Evolutionary conservation across 164 flowering plant species (phyloP).

Genomic region (Aristolochia californica): DNA sequence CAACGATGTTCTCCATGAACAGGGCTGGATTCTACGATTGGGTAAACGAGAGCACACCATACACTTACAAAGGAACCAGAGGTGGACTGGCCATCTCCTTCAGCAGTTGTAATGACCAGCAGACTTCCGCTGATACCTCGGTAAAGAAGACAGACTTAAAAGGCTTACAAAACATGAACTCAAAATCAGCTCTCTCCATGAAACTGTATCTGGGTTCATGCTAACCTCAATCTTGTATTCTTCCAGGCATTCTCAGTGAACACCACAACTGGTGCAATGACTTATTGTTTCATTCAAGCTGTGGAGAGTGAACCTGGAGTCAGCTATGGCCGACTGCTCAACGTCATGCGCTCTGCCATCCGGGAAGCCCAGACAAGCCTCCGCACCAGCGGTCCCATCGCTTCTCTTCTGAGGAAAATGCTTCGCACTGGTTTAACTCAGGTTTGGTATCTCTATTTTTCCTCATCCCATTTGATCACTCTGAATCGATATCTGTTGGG

Average conservation of each 20-base stretch:
- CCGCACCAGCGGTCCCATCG: constrained; percentile 28
- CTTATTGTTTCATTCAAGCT: constrained; percentile 54
- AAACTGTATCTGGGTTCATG: no score
- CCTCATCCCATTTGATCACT: no score
- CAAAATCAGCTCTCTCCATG: no score
- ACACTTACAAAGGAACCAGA: constrained; percentile 39
- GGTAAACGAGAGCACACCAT: constrained; percentile 39
- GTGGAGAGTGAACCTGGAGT: constrained; percentile 25
- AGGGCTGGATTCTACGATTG: constrained; percentile 45
- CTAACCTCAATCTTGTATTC: no score
- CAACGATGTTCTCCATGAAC: background rate
- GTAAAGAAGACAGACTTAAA: constrained; percentile 9
- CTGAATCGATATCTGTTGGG: background rate
- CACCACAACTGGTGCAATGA: constrained; percentile 33
- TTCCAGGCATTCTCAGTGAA: no score
- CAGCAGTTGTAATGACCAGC: constrained; percentile 66
- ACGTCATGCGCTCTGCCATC: constrained; percentile 35
- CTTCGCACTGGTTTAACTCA: constrained; percentile 18
- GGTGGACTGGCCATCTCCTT: constrained; percentile 55
- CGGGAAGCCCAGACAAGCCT: constrained; percentile 27
- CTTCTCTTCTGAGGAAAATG: constrained; percentile 13
- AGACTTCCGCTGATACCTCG: constrained; percentile 38
- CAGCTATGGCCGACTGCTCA: constrained; percentile 46
- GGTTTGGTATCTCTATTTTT: no score
- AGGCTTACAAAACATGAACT: background rate